A percentile compares a stretch with the other conserved stretches of the same genome.
Evolutionary conservation across 495 filamentous ascomycete genomes (phyloP).

Genomic region (Hypoxylon crocopeplum): DNA sequence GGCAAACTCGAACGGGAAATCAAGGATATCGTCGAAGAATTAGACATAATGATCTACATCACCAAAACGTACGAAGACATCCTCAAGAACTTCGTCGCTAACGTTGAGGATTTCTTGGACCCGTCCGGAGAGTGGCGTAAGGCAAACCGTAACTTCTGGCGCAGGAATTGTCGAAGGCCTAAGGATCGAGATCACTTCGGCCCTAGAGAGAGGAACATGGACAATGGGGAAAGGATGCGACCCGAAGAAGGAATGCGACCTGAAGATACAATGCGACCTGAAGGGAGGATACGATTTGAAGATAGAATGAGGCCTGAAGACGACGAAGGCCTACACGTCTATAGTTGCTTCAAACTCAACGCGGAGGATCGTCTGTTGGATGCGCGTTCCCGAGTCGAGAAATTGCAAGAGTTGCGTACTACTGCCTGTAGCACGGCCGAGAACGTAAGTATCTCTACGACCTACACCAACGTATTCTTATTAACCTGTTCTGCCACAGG

Average conservation of each 20-base stretch:
- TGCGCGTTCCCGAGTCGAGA: constrained; percentile 32
- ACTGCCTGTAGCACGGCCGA: constrained; percentile 37
- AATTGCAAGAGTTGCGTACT: constrained; percentile 40
- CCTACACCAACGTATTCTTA: too few species aligned
- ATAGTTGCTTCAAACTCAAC: constrained; percentile 40
- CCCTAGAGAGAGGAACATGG: too few species aligned
- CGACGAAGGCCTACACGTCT: too few species aligned
- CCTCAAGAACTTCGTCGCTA: constrained; percentile 64
- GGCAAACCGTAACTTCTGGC: too few species aligned
- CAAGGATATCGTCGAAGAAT: constrained; percentile 76
- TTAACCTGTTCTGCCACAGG: too few species aligned
- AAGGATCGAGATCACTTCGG: too few species aligned
- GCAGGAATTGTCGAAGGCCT: too few species aligned
- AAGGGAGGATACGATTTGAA: too few species aligned
- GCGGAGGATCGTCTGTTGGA: constrained; percentile 31
- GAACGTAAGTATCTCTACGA: constrained; percentile 32
- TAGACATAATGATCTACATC: constrained; percentile 73
- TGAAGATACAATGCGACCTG: too few species aligned
- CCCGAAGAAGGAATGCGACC: too few species aligned
- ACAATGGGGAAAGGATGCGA: too few species aligned
- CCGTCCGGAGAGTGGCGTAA: not conserved
- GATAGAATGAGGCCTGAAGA: too few species aligned
- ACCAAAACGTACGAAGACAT: constrained; percentile 62
- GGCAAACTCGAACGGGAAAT: constrained; percentile 68
- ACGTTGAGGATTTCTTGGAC: constrained; percentile 44